These are phyloP conservation scores for Colletotrichum sp. DNA, from an alignment of 2,329 filamentous ascomycete genomes.

Conservation along the genomic window DNA sequence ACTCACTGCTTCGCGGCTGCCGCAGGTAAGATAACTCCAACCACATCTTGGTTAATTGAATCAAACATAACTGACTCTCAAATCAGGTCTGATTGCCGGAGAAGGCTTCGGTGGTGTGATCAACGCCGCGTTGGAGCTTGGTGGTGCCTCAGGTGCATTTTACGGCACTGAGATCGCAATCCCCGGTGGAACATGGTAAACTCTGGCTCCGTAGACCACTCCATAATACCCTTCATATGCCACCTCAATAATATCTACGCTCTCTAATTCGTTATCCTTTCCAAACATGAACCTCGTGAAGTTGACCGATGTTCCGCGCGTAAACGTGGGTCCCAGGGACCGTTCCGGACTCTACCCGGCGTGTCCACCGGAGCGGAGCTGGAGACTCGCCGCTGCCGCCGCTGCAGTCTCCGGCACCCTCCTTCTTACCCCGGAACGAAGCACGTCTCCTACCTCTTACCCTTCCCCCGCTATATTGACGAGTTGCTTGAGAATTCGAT, in stretches of 20 bases:
- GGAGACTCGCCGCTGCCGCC: no score
- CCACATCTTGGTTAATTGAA: accelerated
- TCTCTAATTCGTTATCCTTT: accelerated
- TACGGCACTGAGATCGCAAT: conserved; percentile 17
- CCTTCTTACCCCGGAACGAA: no score
- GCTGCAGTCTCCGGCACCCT: no score
- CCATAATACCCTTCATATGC: neutral
- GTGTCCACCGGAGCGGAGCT: no score
- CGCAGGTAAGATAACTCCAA: conserved; percentile 39
- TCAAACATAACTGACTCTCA: accelerated
- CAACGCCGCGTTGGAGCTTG: conserved; percentile 53
- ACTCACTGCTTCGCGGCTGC: conserved; percentile 64
- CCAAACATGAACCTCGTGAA: neutral
- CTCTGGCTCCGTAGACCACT: neutral
- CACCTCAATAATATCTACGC: neutral
- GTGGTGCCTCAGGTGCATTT: conserved; percentile 23
- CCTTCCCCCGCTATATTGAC: no score
- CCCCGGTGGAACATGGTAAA: conserved; percentile 13
- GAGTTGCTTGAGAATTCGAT: no score
- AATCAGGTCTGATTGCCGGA: conserved; percentile 58
- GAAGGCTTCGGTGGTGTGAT: conserved; percentile 68
- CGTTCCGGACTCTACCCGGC: no score
- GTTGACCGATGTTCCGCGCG: neutral
- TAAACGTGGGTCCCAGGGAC: no score
- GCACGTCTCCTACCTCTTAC: no score